Conservation (phyloP, 495 filamentous ascomycete genomes). For the Penicillium subrubescens region DNA sequence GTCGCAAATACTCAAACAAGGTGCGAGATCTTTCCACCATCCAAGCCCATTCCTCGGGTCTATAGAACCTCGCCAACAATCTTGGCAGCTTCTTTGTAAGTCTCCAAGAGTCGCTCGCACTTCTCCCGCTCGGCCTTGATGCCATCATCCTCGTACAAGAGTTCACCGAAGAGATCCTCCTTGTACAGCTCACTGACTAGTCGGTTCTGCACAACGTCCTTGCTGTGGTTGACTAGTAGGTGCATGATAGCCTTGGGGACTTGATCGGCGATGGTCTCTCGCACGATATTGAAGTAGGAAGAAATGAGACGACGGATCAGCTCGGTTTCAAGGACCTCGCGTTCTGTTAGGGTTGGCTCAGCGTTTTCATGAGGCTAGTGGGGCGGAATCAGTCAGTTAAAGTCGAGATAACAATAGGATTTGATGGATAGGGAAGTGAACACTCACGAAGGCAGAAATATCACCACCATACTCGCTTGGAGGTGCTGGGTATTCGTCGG, state of each 20-base stretch:
- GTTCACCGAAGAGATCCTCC: constrained; percentile 87
- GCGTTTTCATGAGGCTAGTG: constrained; percentile 42
- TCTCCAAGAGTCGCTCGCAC: constrained; percentile 90
- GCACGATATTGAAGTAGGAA: constrained; percentile 98
- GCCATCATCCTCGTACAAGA: constrained; percentile 94
- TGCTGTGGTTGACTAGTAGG: constrained; percentile 95
- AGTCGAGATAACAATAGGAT: neutral
- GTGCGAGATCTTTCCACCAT: neutral
- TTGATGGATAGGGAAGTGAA: neutral
- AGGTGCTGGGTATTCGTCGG: constrained; percentile 45
- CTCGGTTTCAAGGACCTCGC: constrained; percentile 95
- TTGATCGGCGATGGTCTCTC: constrained; percentile 95
- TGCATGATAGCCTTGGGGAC: constrained; percentile 99
- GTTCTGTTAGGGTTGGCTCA: constrained; percentile 87
- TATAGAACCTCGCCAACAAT: constrained; percentile 96
- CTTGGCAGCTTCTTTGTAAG: constrained; percentile 95
- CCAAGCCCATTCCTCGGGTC: constrained; percentile 6
- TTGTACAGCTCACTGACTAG: constrained; percentile 95
- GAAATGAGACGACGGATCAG: constrained; percentile 94
- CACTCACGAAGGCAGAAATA: constrained; percentile 60
- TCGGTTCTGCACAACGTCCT: constrained; percentile 95
- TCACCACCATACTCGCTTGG: constrained; percentile 50
- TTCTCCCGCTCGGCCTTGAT: constrained; percentile 98
- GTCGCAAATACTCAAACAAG: constrained; percentile 20
- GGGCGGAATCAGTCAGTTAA: neutral